Evolutionary conservation across 2,329 filamentous ascomycete genomes (phyloP).

Genomic region (Ophiostoma perfectum): DNA sequence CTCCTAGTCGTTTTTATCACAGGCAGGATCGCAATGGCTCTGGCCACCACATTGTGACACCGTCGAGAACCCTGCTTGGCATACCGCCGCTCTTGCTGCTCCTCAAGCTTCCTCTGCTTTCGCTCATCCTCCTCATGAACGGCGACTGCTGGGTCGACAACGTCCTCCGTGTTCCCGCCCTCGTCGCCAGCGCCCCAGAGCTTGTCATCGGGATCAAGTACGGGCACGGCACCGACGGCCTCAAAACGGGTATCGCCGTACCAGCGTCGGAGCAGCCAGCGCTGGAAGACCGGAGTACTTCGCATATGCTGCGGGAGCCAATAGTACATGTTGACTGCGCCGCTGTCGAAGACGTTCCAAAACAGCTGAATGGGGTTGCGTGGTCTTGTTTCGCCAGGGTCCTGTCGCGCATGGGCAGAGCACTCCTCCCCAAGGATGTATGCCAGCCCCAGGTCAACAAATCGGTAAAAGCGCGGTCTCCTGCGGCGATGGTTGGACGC

Average conservation of each 20-base stretch:
- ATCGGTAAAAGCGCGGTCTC: conserved; percentile 18
- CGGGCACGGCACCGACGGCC: conserved; percentile 18
- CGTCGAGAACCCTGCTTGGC: background rate
- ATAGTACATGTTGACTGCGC: conserved; percentile 23
- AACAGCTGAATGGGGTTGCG: conserved; percentile 24
- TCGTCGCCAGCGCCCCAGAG: background rate
- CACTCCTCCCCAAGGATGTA: conserved; percentile 20
- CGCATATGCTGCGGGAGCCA: conserved; percentile 25
- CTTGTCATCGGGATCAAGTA: background rate
- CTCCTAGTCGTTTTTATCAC: background rate
- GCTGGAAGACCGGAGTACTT: conserved; percentile 21
- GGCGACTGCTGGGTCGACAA: background rate
- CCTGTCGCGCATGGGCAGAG: conserved; percentile 13
- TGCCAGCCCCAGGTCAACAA: conserved; percentile 26
- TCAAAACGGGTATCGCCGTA: conserved; percentile 25
- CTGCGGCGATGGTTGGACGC: background rate
- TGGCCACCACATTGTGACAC: background rate
- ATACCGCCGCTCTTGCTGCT: background rate
- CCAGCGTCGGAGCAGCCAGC: conserved; percentile 24
- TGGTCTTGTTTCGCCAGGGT: conserved; percentile 20
- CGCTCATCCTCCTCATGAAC: background rate
- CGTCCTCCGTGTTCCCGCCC: background rate
- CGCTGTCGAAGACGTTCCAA: conserved; percentile 25
- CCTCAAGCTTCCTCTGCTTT: background rate
- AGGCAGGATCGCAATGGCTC: background rate